Evolutionary conservation across 495 filamentous ascomycete genomes (phyloP).

Genomic region (Aspergillus mulundensis): DNA sequence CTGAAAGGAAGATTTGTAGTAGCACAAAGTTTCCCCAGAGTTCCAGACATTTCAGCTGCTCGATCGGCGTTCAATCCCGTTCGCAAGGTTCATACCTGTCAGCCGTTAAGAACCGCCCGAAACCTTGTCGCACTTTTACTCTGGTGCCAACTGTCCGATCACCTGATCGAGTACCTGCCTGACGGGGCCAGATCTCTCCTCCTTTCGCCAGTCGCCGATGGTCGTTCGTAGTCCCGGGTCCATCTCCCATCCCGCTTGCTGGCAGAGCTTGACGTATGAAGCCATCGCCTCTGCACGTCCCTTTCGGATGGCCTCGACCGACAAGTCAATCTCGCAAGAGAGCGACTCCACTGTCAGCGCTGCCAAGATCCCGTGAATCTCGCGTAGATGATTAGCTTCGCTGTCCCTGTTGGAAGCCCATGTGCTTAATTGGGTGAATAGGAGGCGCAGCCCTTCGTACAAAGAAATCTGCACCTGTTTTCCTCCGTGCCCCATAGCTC

Average conservation of each 20-base stretch:
- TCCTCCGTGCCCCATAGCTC: conserved; percentile 33
- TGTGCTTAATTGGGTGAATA: conserved; percentile 35
- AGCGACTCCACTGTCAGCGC: conserved; percentile 29
- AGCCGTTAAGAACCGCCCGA: conserved; percentile 5
- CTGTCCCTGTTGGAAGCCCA: conserved; percentile 17
- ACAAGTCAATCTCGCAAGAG: conserved; percentile 31
- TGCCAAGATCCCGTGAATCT: conserved; percentile 25
- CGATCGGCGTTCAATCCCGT: conserved; percentile 4
- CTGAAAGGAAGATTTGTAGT: background rate
- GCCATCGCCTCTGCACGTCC: conserved; percentile 37
- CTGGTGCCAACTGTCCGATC: conserved; percentile 20
- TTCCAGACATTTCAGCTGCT: background rate
- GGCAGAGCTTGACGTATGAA: conserved; percentile 34
- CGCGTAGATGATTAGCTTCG: conserved; percentile 21
- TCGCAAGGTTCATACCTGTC: conserved; percentile 1
- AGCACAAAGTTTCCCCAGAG: background rate
- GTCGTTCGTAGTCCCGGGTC: conserved; percentile 17
- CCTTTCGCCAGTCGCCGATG: conserved; percentile 29
- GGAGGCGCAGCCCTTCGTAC: conserved; percentile 39
- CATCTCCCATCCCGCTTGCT: conserved; percentile 26
- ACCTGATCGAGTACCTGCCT: conserved; percentile 38
- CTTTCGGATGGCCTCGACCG: conserved; percentile 38
- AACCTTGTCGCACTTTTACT: conserved; percentile 4
- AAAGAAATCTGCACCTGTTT: conserved; percentile 40
- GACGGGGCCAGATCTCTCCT: conserved; percentile 35